Evolutionary conservation across 1,284 basidiomycete genomes (phyloP), one percentile per base, ranked within the genome.

Genomic region (Cutaneotrichosporon cutaneum): DNA sequence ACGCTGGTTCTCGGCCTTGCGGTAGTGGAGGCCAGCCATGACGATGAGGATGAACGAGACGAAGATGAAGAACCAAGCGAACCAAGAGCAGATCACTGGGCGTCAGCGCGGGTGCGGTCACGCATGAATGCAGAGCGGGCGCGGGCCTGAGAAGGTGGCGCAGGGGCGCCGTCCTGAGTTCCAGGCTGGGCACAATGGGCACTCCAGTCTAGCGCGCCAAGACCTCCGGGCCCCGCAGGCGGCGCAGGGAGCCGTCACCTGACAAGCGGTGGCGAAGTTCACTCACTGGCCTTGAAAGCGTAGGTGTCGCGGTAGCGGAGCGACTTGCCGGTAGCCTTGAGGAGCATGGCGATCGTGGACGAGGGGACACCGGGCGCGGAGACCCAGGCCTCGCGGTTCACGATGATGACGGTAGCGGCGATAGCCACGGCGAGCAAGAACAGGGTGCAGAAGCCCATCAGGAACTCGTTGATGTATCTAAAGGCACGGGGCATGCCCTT

Each of bases 1-100:
- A 8, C 32, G 45, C 3, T 35, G n/a, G 52, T 54, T 54, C 52
- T 54, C 52, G 18, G 21, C 10, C 48, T 56, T 58, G 59, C 61
- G 61, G 61, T 66, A 66, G 56, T 63, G 56, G 48, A 66, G 57
- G 21, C 61, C 64, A 14, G 64, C 59, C 2, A 54, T 3, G 56
- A 60, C 44, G 53, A 59, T 26, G 50, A 66, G 61, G 53, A 52
- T 18, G 30, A 58, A 30, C 47, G 54, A 55, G 42, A 57, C 7
- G 30, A 60, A 16, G 59, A 60, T 42, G 59, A 55, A 53, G 59
- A 54, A 52, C 27, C 54, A 66, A n/a, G 51, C 47, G 44, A 66
- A 36, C 64, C 64, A 66, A 26, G 54, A 39, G 56, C 44, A 35
- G 36, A 66, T 63, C 59, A 66, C 56, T 47, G 55, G 9, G 27